These are phyloP conservation scores for Reticulomyxa filosa DNA, from an alignment of 78 protist species.

Conservation along the genomic window DNA sequence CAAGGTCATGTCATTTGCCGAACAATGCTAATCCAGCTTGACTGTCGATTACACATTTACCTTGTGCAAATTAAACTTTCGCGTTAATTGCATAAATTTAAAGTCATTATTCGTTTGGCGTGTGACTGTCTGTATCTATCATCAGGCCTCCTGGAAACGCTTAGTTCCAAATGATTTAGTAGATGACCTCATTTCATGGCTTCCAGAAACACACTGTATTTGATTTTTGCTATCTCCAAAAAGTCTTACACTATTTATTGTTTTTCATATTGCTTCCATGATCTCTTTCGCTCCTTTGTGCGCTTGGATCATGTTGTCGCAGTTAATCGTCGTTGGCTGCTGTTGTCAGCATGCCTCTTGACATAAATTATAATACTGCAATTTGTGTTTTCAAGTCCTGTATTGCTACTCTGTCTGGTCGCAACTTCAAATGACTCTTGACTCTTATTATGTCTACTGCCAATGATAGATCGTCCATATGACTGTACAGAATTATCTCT, in stretches of 20 bases:
- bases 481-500: constrained; percentile 62
- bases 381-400: constrained; percentile 73
- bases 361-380: constrained; percentile 80
- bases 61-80: constrained; percentile 81
- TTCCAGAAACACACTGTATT: constrained; percentile 74
- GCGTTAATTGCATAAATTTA: constrained; percentile 60
- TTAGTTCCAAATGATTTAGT: constrained; percentile 75
- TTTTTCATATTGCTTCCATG: constrained; percentile 27
- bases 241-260: constrained; percentile 73
- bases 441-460: constrained; percentile 33
- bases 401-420: constrained; percentile 82
- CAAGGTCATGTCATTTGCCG: constrained; percentile 76
- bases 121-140: constrained; percentile 53
- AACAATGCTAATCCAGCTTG: background rate
- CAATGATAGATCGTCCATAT: constrained; percentile 44
- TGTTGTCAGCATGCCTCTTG: constrained; percentile 56
- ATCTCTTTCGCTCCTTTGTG: constrained; percentile 38
- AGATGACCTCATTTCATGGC: constrained; percentile 76
- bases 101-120: constrained; percentile 54
- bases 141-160: constrained; percentile 79
- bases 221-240: constrained; percentile 35
- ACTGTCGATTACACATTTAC: constrained; percentile 57
- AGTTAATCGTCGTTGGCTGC: constrained; percentile 76
- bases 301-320: constrained; percentile 74
- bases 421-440: constrained; percentile 47